A percentile compares a stretch with the other conserved stretches of the same genome.
Conservation (phyloP, 768 basidiomycete genomes). For the Postia placenta region DNA sequence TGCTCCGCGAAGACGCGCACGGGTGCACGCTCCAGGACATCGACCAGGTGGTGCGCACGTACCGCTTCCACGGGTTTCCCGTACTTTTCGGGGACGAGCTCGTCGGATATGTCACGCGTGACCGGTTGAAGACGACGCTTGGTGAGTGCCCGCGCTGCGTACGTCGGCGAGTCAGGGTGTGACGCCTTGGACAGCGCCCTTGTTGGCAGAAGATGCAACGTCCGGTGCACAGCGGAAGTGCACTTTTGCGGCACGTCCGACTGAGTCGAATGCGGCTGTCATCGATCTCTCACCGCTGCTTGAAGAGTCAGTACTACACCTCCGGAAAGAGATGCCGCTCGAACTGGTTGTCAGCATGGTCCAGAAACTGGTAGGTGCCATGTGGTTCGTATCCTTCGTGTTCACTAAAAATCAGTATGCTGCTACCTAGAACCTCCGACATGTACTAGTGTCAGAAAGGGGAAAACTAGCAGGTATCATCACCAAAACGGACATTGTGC, state of each 20-base stretch:
- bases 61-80: constrained; percentile 60
- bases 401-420: too few species aligned
- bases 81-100: constrained; percentile 46
- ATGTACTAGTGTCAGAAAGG: constrained; percentile 57
- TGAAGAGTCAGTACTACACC: constrained; percentile 48
- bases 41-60: constrained; percentile 34
- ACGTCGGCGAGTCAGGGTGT: too few species aligned
- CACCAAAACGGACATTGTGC: constrained; percentile 62
- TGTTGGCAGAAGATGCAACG: constrained; percentile 16
- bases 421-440: constrained; percentile 54
- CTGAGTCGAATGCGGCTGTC: constrained; percentile 6
- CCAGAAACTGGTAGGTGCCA: constrained; percentile 52
- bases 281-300: constrained; percentile 29
- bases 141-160: too few species aligned
- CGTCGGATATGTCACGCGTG: constrained; percentile 57
- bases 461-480: constrained; percentile 60
- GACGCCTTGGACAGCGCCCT: constrained; percentile 19
- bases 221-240: constrained; percentile 12
- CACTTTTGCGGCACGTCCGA: constrained; percentile 14
- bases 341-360: constrained; percentile 71
- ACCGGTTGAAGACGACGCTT: constrained; percentile 38
- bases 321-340: constrained; percentile 63
- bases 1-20: constrained; percentile 38
- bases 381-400: constrained; percentile 5
- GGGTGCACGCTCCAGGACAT: constrained; percentile 41